These are phyloP conservation scores for Canavalia gladiata DNA, from an alignment of 306 rosid genomes.

Conservation along the genomic window DNA sequence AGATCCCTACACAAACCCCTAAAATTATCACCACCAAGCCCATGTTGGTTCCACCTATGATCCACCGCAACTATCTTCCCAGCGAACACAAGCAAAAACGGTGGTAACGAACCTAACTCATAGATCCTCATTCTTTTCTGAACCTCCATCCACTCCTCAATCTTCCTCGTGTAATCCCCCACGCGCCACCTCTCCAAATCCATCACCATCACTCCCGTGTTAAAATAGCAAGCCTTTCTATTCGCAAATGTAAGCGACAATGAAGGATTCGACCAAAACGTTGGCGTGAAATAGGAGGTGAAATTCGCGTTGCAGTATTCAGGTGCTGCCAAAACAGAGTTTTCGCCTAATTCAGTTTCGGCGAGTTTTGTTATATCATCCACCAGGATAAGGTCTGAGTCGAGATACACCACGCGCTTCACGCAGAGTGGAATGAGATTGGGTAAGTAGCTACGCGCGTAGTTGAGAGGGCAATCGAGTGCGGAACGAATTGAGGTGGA, in stretches of 20 bases:
- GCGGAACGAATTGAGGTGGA: slow-evolving; percentile 96
- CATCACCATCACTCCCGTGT: slow-evolving; percentile 98
- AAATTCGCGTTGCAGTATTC: slow-evolving; percentile 97
- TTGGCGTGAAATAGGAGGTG: slow-evolving; percentile 76
- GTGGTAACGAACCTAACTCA: slow-evolving; percentile 85
- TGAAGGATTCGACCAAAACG: slow-evolving; percentile 91
- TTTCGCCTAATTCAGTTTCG: slow-evolving; percentile 55
- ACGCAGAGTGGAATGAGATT: slow-evolving; percentile 75
- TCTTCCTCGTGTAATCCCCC: slow-evolving; percentile 74
- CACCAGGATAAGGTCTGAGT: slow-evolving; percentile 87
- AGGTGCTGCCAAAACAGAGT: slow-evolving; percentile 78
- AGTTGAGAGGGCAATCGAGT: slow-evolving; percentile 89
- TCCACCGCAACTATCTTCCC: slow-evolving; percentile 80
- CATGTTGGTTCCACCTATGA: slow-evolving; percentile 96
- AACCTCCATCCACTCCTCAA: slow-evolving; percentile 97
- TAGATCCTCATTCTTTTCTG: slow-evolving; percentile 91
- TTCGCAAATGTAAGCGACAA: slow-evolving; percentile 72
- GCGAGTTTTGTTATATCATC: slow-evolving; percentile 92
- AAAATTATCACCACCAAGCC: slow-evolving; percentile 90
- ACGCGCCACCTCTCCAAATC: slow-evolving; percentile 82
- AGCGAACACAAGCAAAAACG: slow-evolving; percentile 83
- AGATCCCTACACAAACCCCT: slow-evolving; percentile 79
- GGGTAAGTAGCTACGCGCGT: slow-evolving; percentile 82
- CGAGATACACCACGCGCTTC: slow-evolving; percentile 81
- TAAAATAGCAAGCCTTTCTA: slow-evolving; percentile 80